Conservation (phyloP, 2,329 filamentous ascomycete genomes). For the Lasiodiplodia sp. region DNA sequence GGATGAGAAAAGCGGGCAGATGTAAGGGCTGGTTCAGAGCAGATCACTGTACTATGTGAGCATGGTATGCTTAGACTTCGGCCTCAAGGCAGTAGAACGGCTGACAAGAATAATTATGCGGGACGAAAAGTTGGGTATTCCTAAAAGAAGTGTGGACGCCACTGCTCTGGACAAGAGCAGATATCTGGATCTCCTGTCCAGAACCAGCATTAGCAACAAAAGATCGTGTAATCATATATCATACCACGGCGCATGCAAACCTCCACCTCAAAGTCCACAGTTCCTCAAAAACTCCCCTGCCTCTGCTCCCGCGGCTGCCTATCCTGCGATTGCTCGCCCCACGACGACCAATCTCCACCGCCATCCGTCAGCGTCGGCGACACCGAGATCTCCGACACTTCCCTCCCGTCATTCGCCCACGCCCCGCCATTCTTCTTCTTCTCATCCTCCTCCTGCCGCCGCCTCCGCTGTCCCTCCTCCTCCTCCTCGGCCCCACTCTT, state of each 20-base stretch:
- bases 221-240: background rate
- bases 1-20: background rate
- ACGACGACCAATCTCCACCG: background rate
- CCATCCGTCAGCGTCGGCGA: background rate
- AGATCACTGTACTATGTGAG: too few species aligned
- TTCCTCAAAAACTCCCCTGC: background rate
- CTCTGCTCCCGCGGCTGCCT: background rate
- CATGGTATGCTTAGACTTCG: too few species aligned
- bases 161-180: background rate
- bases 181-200: background rate
- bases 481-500: background rate
- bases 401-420: too few species aligned
- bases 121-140: background rate
- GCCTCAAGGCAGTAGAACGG: background rate
- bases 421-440: too few species aligned
- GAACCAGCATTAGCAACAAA: background rate
- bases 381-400: background rate
- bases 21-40: background rate
- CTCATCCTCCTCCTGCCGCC: too few species aligned
- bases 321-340: too few species aligned
- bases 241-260: background rate
- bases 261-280: too few species aligned
- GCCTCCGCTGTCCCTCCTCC: background rate
- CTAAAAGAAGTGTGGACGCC: background rate
- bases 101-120: background rate